These are phyloP conservation scores for Ophiostoma montium DNA, from an alignment of 2,329 filamentous ascomycete genomes.

Conservation along the genomic window DNA sequence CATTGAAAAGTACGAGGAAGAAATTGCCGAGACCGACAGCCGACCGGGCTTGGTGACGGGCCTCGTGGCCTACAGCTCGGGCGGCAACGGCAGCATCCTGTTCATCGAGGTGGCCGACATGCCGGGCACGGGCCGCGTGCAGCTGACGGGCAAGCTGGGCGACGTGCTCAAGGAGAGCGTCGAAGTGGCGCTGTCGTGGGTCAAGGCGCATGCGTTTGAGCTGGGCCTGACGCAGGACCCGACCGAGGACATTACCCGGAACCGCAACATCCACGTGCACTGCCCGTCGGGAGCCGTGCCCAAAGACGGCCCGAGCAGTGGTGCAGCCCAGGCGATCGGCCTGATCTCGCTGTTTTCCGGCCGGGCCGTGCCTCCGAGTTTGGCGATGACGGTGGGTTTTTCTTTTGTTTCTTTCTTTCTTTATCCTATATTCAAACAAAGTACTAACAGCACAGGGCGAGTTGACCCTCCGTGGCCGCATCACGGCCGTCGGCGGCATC, in stretches of 20 bases:
- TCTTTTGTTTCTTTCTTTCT: conserved; percentile 17
- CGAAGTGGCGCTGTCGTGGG: conserved; percentile 91
- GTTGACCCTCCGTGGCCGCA: conserved; percentile 69
- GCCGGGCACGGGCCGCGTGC: conserved; percentile 82
- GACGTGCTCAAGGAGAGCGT: conserved; percentile 96
- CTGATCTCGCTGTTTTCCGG: conserved; percentile 81
- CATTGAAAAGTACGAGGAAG: conserved; percentile 86
- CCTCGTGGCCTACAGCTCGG: conserved; percentile 84
- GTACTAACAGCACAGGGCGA: conserved; percentile 33
- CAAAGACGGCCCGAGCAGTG: conserved; percentile 79
- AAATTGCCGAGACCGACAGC: conserved; percentile 74
- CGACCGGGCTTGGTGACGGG: conserved; percentile 91
- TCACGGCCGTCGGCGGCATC: conserved; percentile 91
- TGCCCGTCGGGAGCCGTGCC: conserved; percentile 90
- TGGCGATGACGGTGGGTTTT: conserved; percentile 65
- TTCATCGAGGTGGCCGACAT: conserved; percentile 98
- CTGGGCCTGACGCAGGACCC: conserved; percentile 70
- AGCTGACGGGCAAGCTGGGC: conserved; percentile 90
- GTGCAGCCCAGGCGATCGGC: conserved; percentile 86
- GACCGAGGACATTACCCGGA: conserved; percentile 88
- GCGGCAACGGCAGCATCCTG: conserved; percentile 86
- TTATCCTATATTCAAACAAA: conserved; percentile 3
- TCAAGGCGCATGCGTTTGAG: conserved; percentile 89
- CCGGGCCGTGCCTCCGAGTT: conserved; percentile 72
- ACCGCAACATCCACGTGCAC: conserved; percentile 86